Percentiles rank a stretch among this genome's conserved stretches.
These are phyloP conservation scores for Penicillium sp. DNA, from an alignment of 2,329 filamentous ascomycete genomes.

Conservation along the genomic window DNA sequence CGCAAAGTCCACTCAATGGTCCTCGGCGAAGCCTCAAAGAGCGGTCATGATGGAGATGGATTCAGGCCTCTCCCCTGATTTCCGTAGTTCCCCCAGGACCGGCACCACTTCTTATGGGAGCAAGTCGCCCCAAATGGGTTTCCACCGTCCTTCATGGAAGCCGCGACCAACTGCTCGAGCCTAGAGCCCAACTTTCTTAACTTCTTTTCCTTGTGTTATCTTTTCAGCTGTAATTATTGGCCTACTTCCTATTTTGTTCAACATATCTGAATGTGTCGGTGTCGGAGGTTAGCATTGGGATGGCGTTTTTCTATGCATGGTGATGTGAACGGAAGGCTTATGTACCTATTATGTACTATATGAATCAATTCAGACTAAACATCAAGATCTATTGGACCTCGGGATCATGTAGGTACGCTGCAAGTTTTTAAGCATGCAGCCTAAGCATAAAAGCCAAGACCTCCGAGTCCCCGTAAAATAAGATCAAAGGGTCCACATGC, in stretches of 20 bases:
- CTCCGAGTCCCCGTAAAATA: background rate
- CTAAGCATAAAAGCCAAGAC: background rate
- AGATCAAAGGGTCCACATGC: background rate
- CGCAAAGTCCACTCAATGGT: constrained; percentile 28
- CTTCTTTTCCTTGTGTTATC: constrained; percentile 11
- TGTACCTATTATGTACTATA: constrained; percentile 5
- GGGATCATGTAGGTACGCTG: background rate
- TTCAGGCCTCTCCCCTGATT: constrained; percentile 36
- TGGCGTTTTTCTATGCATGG: constrained; percentile 28
- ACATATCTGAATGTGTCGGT: constrained; percentile 10
- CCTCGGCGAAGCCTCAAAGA: constrained; percentile 44
- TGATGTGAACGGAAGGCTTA: constrained; percentile 2
- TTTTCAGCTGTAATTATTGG: constrained; percentile 25
- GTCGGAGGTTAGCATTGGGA: constrained; percentile 31
- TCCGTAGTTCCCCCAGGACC: constrained; percentile 23
- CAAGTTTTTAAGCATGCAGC: background rate
- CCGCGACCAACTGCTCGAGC: constrained; percentile 32
- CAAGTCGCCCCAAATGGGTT: constrained; percentile 33
- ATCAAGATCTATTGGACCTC: background rate
- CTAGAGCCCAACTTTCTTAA: constrained; percentile 16
- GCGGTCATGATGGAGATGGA: constrained; percentile 49
- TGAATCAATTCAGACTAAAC: background rate
- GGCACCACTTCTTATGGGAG: constrained; percentile 21
- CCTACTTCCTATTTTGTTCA: constrained; percentile 12
- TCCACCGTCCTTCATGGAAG: constrained; percentile 38